phyloP scores from a whole-genome alignment of 345 rosid species.

The Salix purpurea region DNA sequence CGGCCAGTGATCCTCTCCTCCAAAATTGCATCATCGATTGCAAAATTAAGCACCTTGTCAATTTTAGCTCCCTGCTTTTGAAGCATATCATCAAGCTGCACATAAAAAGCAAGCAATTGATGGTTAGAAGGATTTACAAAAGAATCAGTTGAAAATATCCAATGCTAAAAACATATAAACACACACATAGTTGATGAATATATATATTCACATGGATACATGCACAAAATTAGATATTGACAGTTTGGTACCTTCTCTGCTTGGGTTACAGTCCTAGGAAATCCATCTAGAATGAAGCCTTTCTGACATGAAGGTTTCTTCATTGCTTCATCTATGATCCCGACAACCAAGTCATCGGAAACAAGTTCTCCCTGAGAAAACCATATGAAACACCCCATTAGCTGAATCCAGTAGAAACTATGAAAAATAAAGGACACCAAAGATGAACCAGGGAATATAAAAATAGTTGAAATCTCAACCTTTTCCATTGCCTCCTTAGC shows the following conservation, averaged over 20 bases:
- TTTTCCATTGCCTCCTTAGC: conserved; percentile 98
- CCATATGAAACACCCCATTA: conserved; percentile 12
- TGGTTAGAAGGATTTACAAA: conserved; percentile 6
- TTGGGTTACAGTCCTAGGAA: conserved; percentile 86
- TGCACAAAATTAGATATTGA: background rate
- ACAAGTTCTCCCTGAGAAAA: conserved; percentile 79
- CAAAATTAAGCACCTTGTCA: conserved; percentile 84
- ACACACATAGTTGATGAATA: background rate
- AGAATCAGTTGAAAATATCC: background rate
- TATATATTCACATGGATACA: background rate
- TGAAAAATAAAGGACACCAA: background rate
- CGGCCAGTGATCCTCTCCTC: conserved; percentile 97
- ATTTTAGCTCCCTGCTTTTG: conserved; percentile 65
- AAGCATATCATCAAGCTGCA: conserved; percentile 95
- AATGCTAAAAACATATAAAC: background rate
- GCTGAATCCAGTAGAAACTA: conserved; percentile 1
- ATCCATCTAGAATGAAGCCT: conserved; percentile 96
- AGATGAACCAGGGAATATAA: background rate
- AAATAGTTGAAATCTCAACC: conserved; percentile 31
- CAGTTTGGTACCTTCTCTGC: conserved; percentile 62
- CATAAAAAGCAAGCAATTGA: conserved; percentile 7
- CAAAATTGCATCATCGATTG: conserved; percentile 75
- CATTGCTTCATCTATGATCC: conserved; percentile 92
- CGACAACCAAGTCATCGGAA: conserved; percentile 89
- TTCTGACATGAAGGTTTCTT: conserved; percentile 85